Percentiles rank a stretch among this genome's conserved stretches.
Conservation (phyloP, 1,284 basidiomycete genomes). For the Mycena citricolor region DNA sequence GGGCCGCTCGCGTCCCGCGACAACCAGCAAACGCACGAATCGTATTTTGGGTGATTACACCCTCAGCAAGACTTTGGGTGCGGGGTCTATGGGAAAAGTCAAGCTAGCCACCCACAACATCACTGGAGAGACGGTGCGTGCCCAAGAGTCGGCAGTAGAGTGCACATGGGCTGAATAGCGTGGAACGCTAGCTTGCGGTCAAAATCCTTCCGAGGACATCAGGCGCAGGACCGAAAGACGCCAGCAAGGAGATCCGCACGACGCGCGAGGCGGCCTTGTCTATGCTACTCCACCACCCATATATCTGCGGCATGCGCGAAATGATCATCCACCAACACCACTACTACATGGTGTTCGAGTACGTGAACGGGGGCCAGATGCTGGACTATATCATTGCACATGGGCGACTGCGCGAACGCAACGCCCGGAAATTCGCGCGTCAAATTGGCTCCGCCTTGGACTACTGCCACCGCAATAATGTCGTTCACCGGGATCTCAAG, state of each 20-base stretch:
- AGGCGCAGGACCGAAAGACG: slow-evolving; percentile 79
- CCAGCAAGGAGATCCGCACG: slow-evolving; percentile 94
- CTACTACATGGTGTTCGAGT: slow-evolving; percentile 99
- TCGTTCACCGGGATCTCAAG: slow-evolving; percentile 98
- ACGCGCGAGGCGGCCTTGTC: slow-evolving; percentile 93
- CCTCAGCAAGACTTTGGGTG: slow-evolving; percentile 94
- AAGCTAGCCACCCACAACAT: slow-evolving; percentile 91
- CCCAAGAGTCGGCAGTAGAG: too few relatives aligned
- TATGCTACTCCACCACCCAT: slow-evolving; percentile 95
- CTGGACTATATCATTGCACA: slow-evolving; percentile 99
- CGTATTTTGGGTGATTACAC: slow-evolving; percentile 88
- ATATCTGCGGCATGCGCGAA: slow-evolving; percentile 99
- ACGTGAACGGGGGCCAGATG: slow-evolving; percentile 99
- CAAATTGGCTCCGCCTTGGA: slow-evolving; percentile 96
- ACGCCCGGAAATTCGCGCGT: slow-evolving; percentile 94
- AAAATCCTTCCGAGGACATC: slow-evolving; percentile 90
- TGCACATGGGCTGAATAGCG: slow-evolving; percentile 1
- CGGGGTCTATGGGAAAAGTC: slow-evolving; percentile 99
- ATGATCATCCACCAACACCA: slow-evolving; percentile 96
- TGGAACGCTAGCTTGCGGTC: slow-evolving; percentile 82
- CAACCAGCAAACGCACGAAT: slow-evolving; percentile 20
- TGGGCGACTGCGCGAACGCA: slow-evolving; percentile 91
- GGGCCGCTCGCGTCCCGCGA: too few relatives aligned
- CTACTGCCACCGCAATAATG: slow-evolving; percentile 96
- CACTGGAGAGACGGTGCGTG: slow-evolving; percentile 88